Evolutionary conservation across 192 early-diverging fungal genomes (phyloP), one percentile per base, ranked within the genome.

Genomic region (Linnemannia hyalina): DNA sequence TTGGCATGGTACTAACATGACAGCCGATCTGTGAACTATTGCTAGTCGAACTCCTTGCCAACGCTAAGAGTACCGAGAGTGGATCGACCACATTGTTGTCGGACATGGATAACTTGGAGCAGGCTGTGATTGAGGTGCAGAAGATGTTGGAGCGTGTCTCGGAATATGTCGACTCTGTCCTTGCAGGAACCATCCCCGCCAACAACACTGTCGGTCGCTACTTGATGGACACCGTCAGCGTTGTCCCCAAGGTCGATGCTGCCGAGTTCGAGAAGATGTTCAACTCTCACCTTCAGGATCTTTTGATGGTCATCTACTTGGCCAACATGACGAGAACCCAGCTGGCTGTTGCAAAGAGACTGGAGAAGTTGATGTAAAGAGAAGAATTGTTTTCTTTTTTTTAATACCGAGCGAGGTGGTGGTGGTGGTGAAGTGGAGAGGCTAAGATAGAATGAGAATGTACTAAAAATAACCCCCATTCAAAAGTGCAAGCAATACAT

Each of bases 281-380:
- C 94, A 96, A 97, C 92, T 94, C 92, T 88, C 98, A 99, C 86
- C 82, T 99, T 76, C 94, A 97, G 91, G 98, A 99, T 89, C 91
- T 99, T 70, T 91, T 98, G 80, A 97, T 98, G 97, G 97, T 98
- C 36, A 95, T 97, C 41, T 98, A 99, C 81, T 92, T 99, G 57
- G 95, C 97, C 76, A 96, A 97, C 91, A 95, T 99, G 85, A 98
- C 98, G 40, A 93, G 97, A 76, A 96, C 96, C 29, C 98, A 99
- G 90, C 92, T 99, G 77, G 95, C 95, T 80, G 95, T 99, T 91
- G 96, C 97, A 54, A 97, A 98, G 87, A 90, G 94, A 80, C 92
- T 99, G 73, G 95, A 98, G 80, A 91, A 93, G 70, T 90, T 97
- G 83, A 89, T 94, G 76, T 95, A 91, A 87, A 75, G 54, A 35